Base-by-base conservation (phyloP, 768 basidiomycete genomes). In the Leccinellum rugosiceps region DNA sequence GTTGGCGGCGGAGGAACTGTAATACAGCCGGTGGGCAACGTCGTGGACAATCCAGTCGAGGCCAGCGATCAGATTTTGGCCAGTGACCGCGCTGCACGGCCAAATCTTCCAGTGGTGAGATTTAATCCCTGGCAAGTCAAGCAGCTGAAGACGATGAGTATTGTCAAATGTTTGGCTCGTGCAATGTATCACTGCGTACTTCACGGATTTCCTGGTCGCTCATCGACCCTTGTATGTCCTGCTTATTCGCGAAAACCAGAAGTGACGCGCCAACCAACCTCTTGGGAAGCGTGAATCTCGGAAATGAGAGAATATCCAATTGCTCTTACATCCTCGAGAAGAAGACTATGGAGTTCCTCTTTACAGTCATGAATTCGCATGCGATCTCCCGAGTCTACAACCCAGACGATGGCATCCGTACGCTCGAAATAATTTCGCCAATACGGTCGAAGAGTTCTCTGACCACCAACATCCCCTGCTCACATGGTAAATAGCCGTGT, bases 371-470 rank as follows among this genome's bases (percentile, higher is more conserved):
- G 74, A 82, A 97, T 92, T 60, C 97, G 83, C 77, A 93, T 80
- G 43, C 90, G 82, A 75, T 98, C 96, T 35, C 89, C 83, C 0
- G 94, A 96, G 76, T 99, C 97, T 43, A 99, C 95, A 17, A 99
- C 96, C 97, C 97, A 99, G 32, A 98, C 94, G 45, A 99, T 79
- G 7, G 91, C 96, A 74, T 98, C 97, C 10, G 97, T 98, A 74
- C 94, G 92, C 74, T 99, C 97, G 64, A 98, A 98, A 75, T 98
- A 98, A 73, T 98, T 99, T 25, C 93, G 80, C 97, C 97, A 99
- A 72, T 98, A 98, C 7, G 97, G 96, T 30, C 97, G 83, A 52
- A 99, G 85, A 0, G 93, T 95, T 56, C 88, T 85, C 72, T 99
- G 97, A 23, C 97, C 96, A 34, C 97, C 97, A 34, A 98, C 94